phyloP scores from a whole-genome alignment of 345 rosid genomes.

The Mangifera indica region DNA sequence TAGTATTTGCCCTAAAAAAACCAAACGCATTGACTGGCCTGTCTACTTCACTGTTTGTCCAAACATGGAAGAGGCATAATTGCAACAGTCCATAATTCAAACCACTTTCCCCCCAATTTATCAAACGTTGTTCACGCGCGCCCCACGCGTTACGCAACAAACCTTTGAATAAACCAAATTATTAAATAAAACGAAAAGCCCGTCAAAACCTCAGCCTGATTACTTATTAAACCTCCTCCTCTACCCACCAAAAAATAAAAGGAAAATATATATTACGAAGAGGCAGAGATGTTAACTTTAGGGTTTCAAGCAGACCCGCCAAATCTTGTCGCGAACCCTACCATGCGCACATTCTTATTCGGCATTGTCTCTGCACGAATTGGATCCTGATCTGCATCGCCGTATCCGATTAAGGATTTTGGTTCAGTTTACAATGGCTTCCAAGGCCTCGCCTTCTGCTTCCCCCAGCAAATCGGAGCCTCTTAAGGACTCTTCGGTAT shows the following conservation, averaged over 20 bases:
- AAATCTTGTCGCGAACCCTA: constrained; percentile 29
- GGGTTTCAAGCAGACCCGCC: constrained; percentile 69
- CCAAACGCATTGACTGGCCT: no score
- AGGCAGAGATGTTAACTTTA: constrained; percentile 28
- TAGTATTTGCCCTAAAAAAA: no score
- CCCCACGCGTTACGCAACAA: background rate
- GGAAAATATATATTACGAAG: background rate
- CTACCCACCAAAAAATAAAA: background rate
- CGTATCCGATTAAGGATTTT: constrained; percentile 31
- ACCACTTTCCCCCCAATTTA: constrained; percentile 12
- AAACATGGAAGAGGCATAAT: background rate
- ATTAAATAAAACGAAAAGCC: background rate
- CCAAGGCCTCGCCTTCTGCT: constrained; percentile 52
- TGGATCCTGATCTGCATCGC: constrained; percentile 43
- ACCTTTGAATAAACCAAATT: background rate
- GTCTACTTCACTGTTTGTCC: background rate
- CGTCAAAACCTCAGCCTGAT: no score
- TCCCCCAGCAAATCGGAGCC: constrained; percentile 70
- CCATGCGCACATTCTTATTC: background rate
- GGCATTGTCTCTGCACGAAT: constrained; percentile 37
- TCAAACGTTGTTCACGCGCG: background rate
- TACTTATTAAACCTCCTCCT: no score
- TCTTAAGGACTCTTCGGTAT: constrained; percentile 37
- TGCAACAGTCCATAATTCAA: constrained; percentile 14
- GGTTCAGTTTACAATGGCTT: constrained; percentile 56